Base-by-base conservation (phyloP, 495 filamentous ascomycete species). In the Tuber borchii region DNA sequence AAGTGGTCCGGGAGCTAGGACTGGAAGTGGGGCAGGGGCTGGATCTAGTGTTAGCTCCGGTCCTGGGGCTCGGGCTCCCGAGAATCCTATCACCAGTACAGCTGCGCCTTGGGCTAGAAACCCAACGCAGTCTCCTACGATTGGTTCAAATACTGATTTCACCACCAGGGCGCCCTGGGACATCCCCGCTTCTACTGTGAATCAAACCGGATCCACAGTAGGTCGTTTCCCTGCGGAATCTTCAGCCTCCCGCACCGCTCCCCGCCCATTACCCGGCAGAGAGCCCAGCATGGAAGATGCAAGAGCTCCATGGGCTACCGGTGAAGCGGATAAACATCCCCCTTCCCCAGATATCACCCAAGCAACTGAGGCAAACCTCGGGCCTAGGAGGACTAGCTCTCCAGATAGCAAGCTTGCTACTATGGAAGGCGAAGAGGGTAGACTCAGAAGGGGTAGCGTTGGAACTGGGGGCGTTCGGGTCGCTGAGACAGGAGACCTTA, bases 391-490 rank as follows among this genome's bases (percentile, higher is more conserved):
- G 61, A 82, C 81, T 42, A 79, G 71, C 39, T 80, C 77, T 43
- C 81, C 81, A 7, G 81, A 82, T 74, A 77, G 74, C 65, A 79
- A 45, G 56, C n/a, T 82, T 65, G 80, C 80, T n/a, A 73, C 71
- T 19, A 51, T 74, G 39, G 80, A 75, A 70, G 76, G 26, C 19
- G 78, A 71, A n/a, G 79, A 81, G 39, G 79, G 73, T 16, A 77
- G 68, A 46, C 78, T 81, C 39, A 82, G 80, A 71, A 76, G 80
- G 31, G 80, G 80, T 16, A 82, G 80, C 34, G 26, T 77, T 34
- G 76, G 80, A n/a, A 79, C 77, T 56, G 80, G 80, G 22, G 77
- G 80, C 31, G 80, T 82, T 61, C 78, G 80, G 72, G 80, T 82
- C 34, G 80, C 80, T 20, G 80, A 82, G 77, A 82, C 80, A 22